These are phyloP conservation scores for Pyrenopolyporus hunteri DNA, from an alignment of 495 filamentous ascomycete genomes.

Conservation along the genomic window DNA sequence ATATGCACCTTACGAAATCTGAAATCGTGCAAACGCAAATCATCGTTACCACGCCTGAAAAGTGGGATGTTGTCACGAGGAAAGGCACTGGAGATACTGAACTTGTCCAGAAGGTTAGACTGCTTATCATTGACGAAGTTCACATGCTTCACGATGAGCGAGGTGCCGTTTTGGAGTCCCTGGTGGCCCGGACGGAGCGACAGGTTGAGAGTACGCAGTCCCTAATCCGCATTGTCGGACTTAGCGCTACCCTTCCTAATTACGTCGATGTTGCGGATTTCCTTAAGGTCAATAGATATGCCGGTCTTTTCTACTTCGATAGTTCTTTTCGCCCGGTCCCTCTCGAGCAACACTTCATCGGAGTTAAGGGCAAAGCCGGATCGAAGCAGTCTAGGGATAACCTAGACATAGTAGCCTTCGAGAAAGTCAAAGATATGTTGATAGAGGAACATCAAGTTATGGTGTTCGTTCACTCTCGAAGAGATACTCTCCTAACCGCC, in stretches of 20 bases:
- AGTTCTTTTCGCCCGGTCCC: conserved; percentile 94
- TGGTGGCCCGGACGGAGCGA: conserved; percentile 91
- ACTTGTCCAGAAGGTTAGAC: conserved; percentile 92
- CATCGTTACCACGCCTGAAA: conserved; percentile 98
- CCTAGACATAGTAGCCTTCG: conserved; percentile 81
- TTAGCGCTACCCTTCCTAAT: conserved; percentile 95
- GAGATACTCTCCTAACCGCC: conserved; percentile 89
- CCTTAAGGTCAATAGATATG: conserved; percentile 90
- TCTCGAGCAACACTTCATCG: conserved; percentile 96
- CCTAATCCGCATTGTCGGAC: conserved; percentile 91
- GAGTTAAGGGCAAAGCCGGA: conserved; percentile 89
- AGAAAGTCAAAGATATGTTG: conserved; percentile 95
- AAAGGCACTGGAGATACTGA: conserved; percentile 98
- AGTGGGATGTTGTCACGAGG: conserved; percentile 98
- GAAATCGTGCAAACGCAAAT: conserved; percentile 96
- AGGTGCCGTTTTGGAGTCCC: conserved; percentile 91
- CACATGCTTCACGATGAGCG: conserved; percentile 99
- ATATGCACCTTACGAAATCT: conserved; percentile 97
- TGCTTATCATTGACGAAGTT: conserved; percentile 98
- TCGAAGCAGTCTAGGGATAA: conserved; percentile 83
- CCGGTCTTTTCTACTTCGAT: conserved; percentile 97
- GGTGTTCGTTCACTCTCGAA: conserved; percentile 97
- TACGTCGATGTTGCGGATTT: conserved; percentile 97
- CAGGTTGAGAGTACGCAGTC: conserved; percentile 98
- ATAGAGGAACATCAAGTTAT: conserved; percentile 89